phyloP scores from a whole-genome alignment of 2,329 filamentous ascomycete species.

The Beauveria caledonica region DNA sequence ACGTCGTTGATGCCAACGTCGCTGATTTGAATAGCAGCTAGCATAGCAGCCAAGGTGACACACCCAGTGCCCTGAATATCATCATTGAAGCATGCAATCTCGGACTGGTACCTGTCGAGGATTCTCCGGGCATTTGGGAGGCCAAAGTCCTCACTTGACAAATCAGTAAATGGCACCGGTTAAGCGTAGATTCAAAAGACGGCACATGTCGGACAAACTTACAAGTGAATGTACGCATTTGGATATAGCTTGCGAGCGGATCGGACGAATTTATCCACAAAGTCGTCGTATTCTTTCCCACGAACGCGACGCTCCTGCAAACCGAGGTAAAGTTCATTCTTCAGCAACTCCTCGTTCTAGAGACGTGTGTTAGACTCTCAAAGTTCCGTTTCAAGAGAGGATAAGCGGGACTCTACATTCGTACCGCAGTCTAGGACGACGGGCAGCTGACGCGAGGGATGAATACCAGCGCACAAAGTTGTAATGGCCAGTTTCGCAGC shows the following conservation, averaged over 20 bases:
- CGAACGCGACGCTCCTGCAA: conserved; percentile 56
- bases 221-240: conserved; percentile 74
- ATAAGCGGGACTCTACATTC: conserved; percentile 29
- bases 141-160: conserved; percentile 64
- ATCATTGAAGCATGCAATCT: conserved; percentile 83
- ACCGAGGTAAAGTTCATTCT: conserved; percentile 74
- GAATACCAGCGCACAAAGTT: conserved; percentile 79
- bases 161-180: background rate
- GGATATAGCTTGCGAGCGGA: conserved; percentile 64
- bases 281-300: conserved; percentile 66
- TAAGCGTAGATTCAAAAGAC: background rate
- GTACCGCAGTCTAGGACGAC: conserved; percentile 84
- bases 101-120: conserved; percentile 63
- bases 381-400: background rate
- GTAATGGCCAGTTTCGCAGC: conserved; percentile 76
- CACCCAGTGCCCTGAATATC: conserved; percentile 86
- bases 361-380: background rate
- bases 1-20: conserved; percentile 59
- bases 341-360: conserved; percentile 58
- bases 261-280: conserved; percentile 67
- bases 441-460: conserved; percentile 68
- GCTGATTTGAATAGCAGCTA: conserved; percentile 64
- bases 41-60: conserved; percentile 75
- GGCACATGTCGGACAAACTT: background rate
- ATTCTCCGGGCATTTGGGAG: conserved; percentile 65